Conservation (phyloP, 1,284 basidiomycete genomes). For the Naganishia cerealis region DNA sequence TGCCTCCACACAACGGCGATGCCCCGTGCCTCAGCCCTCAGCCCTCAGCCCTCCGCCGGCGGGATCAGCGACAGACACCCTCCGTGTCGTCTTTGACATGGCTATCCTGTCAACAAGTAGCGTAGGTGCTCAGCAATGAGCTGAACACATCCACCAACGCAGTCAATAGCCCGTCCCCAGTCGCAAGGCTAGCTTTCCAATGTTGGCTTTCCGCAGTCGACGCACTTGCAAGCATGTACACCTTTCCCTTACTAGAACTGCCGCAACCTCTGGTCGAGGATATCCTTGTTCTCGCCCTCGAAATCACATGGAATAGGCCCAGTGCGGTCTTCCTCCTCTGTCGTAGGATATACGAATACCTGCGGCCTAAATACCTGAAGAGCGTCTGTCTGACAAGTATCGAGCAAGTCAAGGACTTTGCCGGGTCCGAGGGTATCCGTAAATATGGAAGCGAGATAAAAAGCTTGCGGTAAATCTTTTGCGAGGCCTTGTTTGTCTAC, state of each 20-base stretch:
- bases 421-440: conserved; percentile 13
- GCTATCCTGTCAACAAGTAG: too few relatives aligned
- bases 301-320: background rate
- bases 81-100: too few relatives aligned
- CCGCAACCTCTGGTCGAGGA: conserved; percentile 26
- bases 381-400: conserved; percentile 1
- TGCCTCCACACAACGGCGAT: too few relatives aligned
- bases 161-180: too few relatives aligned
- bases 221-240: background rate
- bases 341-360: conserved; percentile 14
- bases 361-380: conserved; percentile 12
- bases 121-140: too few relatives aligned
- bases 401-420: conserved; percentile 25
- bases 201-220: background rate
- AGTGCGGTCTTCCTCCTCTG: conserved; percentile 9
- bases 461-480: background rate
- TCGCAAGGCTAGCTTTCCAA: background rate
- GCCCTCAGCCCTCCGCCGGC: too few relatives aligned
- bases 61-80: too few relatives aligned
- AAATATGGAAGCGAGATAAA: conserved; percentile 18
- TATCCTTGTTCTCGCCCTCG: conserved; percentile 21
- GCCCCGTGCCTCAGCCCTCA: too few relatives aligned
- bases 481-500: background rate
- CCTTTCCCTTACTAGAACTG: conserved; percentile 19
- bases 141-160: too few relatives aligned